Evolutionary conservation across 169 alveolate species (phyloP).

Genomic region (Cryptosporidium sp.): DNA sequence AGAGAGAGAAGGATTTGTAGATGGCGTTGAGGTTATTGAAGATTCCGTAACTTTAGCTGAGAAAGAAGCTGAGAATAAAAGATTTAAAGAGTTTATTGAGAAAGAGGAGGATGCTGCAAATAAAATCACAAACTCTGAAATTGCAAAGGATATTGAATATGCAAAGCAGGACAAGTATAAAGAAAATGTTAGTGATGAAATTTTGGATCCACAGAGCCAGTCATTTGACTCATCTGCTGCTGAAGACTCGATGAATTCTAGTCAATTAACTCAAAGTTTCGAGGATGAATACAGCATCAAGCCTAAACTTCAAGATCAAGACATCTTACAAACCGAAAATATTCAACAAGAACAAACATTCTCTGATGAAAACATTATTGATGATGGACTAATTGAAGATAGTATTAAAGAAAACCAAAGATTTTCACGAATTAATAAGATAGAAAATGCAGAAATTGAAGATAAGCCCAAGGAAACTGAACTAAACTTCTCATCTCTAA

Average conservation of each 20-base stretch:
- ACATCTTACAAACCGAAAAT: not conserved
- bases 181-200: not conserved
- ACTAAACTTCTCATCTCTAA: not conserved
- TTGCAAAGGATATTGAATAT: conserved; percentile 4
- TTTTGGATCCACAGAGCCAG: not conserved
- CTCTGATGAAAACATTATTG: not conserved
- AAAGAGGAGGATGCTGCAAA: conserved; percentile 25
- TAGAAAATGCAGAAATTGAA: not conserved
- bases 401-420: not conserved
- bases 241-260: not conserved
- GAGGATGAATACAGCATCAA: conserved; percentile 1
- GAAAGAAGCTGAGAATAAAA: conserved; percentile 39
- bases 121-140: not conserved
- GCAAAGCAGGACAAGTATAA: conserved; percentile 15
- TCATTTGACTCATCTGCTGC: conserved; percentile 2
- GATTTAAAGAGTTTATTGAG: conserved; percentile 42
- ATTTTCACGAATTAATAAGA: not conserved
- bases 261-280: conserved; percentile 6
- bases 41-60: conserved; percentile 52
- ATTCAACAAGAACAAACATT: conserved; percentile 11
- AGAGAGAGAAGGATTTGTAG: conserved; percentile 67
- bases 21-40: conserved; percentile 68
- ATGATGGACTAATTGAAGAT: not conserved
- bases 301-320: not conserved
- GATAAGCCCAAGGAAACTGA: not conserved